Conservation (phyloP, 1,284 basidiomycete genomes). For the Malassezia yamatoensis region DNA sequence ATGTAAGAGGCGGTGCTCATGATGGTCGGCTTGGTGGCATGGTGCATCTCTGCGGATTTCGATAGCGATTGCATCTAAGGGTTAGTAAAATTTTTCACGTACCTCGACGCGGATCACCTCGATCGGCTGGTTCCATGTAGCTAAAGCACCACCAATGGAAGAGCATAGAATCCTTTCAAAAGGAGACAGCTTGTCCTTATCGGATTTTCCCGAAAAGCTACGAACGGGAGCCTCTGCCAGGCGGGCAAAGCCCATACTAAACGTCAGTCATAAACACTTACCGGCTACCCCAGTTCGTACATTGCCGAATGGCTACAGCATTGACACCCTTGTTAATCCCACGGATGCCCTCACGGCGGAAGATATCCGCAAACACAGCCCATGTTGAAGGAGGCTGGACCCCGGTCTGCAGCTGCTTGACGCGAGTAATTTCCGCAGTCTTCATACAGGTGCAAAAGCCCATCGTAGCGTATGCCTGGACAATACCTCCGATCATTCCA, state of each 20-base stretch:
- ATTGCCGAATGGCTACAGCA: slow-evolving; percentile 84
- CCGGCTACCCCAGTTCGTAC: slow-evolving; percentile 99
- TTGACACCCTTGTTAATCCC: slow-evolving; percentile 99
- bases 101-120: slow-evolving; percentile 82
- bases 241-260: slow-evolving; percentile 89
- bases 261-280: slow-evolving; percentile 48
- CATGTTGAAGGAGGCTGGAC: slow-evolving; percentile 81
- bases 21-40: slow-evolving; percentile 79
- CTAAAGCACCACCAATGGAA: slow-evolving; percentile 83
- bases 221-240: slow-evolving; percentile 76
- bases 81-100: slow-evolving; percentile 25
- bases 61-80: slow-evolving; percentile 92
- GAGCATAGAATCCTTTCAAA: slow-evolving; percentile 80
- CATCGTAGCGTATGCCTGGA: slow-evolving; percentile 98
- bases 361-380: slow-evolving; percentile 83
- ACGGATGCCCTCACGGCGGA: slow-evolving; percentile 77
- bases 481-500: slow-evolving; percentile 94
- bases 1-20: slow-evolving; percentile 75
- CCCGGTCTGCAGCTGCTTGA: slow-evolving; percentile 83
- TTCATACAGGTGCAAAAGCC: slow-evolving; percentile 72
- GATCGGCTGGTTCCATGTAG: slow-evolving; percentile 99
- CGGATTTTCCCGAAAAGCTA: slow-evolving; percentile 61
- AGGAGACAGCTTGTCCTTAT: slow-evolving; percentile 65
- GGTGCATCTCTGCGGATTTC: slow-evolving; percentile 62
- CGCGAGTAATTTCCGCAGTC: slow-evolving; percentile 84